These are phyloP conservation scores for Dendrobium nobile DNA, from an alignment of 106 monocot species.

Conservation along the genomic window DNA sequence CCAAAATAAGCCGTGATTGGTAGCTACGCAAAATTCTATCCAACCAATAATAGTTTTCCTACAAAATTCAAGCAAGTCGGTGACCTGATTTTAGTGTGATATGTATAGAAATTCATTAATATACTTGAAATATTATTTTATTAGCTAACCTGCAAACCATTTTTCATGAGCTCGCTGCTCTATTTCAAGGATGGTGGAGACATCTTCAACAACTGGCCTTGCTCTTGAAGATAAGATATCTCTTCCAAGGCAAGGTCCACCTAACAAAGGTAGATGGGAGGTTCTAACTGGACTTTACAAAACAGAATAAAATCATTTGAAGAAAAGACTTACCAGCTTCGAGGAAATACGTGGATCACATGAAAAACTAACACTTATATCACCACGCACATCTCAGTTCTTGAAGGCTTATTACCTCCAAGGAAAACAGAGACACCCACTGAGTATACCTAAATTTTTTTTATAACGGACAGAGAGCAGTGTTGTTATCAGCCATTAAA, in stretches of 20 bases:
- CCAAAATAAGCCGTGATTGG: conserved; percentile 87
- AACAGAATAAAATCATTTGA: not conserved
- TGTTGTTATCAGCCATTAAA: not conserved
- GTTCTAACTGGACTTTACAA: not conserved
- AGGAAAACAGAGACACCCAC: conserved; percentile 91
- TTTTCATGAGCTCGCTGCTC: conserved; percentile 99
- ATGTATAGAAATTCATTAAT: not conserved
- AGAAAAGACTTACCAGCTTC: conserved; percentile 63
- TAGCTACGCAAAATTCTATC: conserved; percentile 89
- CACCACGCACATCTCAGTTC: conserved; percentile 90
- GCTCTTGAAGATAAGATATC: conserved; percentile 74
- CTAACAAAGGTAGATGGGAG: conserved; percentile 26
- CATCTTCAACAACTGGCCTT: conserved; percentile 74
- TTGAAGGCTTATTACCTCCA: conserved; percentile 98
- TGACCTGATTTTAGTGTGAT: not conserved
- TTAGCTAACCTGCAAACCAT: conserved; percentile 79
- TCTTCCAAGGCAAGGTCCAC: conserved; percentile 93
- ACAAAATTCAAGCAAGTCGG: conserved; percentile 17
- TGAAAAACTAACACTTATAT: conserved; percentile 93
- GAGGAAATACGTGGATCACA: conserved; percentile 91
- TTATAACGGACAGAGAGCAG: conserved; percentile 3
- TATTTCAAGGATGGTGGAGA: conserved; percentile 81
- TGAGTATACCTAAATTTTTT: conserved; percentile 68
- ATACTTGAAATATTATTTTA: not conserved
- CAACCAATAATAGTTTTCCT: conserved; percentile 99